Percentiles rank a stretch among this genome's conserved stretches.
phyloP scores from a whole-genome alignment of 352 stramenopile genomes.

The Phytophthora colocasiae region DNA sequence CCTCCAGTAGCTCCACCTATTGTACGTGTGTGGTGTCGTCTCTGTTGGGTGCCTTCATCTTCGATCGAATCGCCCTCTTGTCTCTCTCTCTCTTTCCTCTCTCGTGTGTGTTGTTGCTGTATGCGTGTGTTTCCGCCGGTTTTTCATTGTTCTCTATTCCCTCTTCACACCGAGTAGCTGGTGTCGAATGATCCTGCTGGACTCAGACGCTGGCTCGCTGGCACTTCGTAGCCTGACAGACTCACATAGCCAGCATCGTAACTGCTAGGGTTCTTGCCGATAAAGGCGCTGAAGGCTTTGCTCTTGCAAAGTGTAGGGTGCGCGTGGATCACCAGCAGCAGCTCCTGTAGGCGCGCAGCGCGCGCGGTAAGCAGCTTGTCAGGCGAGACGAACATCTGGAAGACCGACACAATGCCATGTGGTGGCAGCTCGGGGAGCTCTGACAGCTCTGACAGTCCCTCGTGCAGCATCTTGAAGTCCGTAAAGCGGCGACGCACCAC shows the following conservation, averaged over 20 bases:
- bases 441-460: slow-evolving; percentile 51
- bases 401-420: slow-evolving; percentile 70
- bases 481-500: slow-evolving; percentile 76
- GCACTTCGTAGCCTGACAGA: slow-evolving; percentile 73
- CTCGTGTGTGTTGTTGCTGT: slow-evolving; percentile 7
- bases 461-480: slow-evolving; percentile 77
- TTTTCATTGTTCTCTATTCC: slow-evolving; percentile 1
- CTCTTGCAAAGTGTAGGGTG: slow-evolving; percentile 57
- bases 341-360: slow-evolving; percentile 57
- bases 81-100: slow-evolving; percentile 11
- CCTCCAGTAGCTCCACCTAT: slow-evolving; percentile 35
- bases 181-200: slow-evolving; percentile 30
- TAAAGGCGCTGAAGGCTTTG: slow-evolving; percentile 59
- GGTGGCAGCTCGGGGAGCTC: slow-evolving; percentile 56
- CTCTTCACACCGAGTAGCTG: slow-evolving; percentile 32
- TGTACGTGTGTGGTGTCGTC: slow-evolving; percentile 46
- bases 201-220: slow-evolving; percentile 41
- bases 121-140: slow-evolving; percentile 11
- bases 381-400: slow-evolving; percentile 73
- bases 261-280: slow-evolving; percentile 76
- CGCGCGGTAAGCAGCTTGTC: slow-evolving; percentile 64
- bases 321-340: slow-evolving; percentile 66
- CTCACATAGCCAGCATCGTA: slow-evolving; percentile 75
- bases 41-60: slow-evolving; percentile 27
- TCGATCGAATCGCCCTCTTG: slow-evolving; percentile 27